Conservation (phyloP, 345 rosid species). For the Salix caprea region DNA sequence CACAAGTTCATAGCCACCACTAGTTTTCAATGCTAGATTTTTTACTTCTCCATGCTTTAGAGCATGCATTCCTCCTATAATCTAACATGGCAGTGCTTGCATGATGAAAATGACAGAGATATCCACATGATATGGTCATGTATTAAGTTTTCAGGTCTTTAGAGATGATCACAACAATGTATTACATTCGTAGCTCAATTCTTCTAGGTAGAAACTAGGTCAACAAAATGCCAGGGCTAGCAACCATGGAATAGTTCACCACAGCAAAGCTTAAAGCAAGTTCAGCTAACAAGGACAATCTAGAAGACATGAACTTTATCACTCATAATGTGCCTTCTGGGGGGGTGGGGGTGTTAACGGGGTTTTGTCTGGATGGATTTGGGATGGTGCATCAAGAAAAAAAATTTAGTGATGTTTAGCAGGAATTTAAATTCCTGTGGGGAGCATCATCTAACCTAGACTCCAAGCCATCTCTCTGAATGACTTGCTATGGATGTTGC, state of each 20-base stretch:
- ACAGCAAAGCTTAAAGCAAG: neutral
- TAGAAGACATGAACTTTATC: neutral
- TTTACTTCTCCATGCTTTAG: neutral
- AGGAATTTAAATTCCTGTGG: neutral
- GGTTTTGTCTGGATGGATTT: neutral
- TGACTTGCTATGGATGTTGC: neutral
- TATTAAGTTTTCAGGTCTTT: neutral
- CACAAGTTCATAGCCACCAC: neutral
- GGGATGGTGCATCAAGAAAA: neutral
- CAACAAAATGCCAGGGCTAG: neutral
- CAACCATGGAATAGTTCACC: neutral
- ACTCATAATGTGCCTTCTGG: neutral
- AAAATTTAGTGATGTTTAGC: neutral
- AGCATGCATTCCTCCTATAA: neutral
- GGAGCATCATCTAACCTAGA: neutral
- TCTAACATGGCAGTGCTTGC: neutral
- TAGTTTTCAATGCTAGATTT: neutral
- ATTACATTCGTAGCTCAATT: neutral
- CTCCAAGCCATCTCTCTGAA: neutral
- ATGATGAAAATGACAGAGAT: neutral
- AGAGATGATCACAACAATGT: neutral
- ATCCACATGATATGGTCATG: neutral
- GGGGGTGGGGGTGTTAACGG: neutral
- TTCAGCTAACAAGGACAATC: neutral
- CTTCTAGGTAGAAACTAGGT: neutral